These are phyloP conservation scores for Luffa acutangula DNA, from an alignment of 306 rosid species.

Conservation along the genomic window DNA sequence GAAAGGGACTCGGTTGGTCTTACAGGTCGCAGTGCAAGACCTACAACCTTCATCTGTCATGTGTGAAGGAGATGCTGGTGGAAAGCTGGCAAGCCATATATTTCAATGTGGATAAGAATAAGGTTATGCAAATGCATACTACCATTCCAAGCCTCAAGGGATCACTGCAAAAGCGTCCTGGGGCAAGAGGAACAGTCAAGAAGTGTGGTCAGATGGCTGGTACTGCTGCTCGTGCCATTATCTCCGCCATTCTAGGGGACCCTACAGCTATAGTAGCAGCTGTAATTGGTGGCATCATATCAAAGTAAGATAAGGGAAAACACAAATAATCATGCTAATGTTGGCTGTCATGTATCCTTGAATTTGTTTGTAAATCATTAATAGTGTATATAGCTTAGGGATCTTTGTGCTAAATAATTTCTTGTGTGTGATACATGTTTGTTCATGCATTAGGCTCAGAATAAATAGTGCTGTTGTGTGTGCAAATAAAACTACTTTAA, in stretches of 20 bases:
- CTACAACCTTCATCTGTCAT: conserved; percentile 39
- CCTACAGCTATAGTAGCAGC: conserved; percentile 38
- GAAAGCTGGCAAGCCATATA: conserved; percentile 47
- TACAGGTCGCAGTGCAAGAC: conserved; percentile 34
- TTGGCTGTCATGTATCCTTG: neutral
- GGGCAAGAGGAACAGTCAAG: conserved; percentile 15
- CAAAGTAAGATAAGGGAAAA: neutral
- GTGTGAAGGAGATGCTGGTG: conserved; percentile 44
- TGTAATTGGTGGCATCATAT: conserved; percentile 30
- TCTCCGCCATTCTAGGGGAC: conserved; percentile 45
- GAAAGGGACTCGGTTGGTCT: conserved; percentile 38
- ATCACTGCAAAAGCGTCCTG: conserved; percentile 20
- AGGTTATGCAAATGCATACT: conserved; percentile 33
- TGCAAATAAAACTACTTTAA: neutral
- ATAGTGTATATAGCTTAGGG: neutral
- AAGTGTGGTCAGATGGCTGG: conserved; percentile 44
- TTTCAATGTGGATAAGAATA: conserved; percentile 36
- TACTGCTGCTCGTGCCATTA: conserved; percentile 26
- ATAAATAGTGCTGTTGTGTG: neutral
- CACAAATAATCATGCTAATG: neutral
- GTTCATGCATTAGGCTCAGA: neutral
- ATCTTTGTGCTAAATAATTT: neutral
- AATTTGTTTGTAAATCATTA: neutral
- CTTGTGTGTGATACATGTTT: neutral
- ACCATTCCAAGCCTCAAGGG: conserved; percentile 41